Conservation (phyloP, 805 yeast species). For the Yamadazyma scolyti region DNA sequence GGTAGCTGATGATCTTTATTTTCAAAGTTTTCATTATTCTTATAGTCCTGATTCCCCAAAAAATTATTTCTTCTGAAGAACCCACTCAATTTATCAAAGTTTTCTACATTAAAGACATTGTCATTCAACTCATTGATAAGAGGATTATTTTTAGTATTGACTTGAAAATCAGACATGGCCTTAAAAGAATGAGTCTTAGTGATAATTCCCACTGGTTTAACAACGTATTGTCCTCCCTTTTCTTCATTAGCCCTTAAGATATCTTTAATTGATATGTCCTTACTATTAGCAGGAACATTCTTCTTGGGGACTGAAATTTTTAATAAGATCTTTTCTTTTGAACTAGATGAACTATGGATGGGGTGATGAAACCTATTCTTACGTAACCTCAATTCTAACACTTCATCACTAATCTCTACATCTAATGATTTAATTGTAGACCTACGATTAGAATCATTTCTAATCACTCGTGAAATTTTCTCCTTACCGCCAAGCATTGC, state of each 20-base stretch:
- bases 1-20: constrained; percentile 57
- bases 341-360: constrained; percentile 48
- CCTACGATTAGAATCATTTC: too few species aligned
- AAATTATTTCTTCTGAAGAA: constrained; percentile 23
- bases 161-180: constrained; percentile 86
- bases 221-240: constrained; percentile 28
- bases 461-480: constrained; percentile 39
- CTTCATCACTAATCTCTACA: constrained; percentile 3
- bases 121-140: constrained; percentile 22
- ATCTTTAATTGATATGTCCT: constrained; percentile 39
- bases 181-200: constrained; percentile 72
- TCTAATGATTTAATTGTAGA: constrained; percentile 19
- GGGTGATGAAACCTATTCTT: constrained; percentile 57
- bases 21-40: constrained; percentile 17
- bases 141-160: constrained; percentile 52
- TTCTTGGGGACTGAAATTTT: constrained; percentile 60
- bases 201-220: constrained; percentile 64
- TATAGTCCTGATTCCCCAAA: constrained; percentile 24
- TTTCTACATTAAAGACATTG: constrained; percentile 18
- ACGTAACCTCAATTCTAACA: constrained; percentile 38
- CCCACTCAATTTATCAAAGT: constrained; percentile 20
- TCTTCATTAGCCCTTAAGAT: constrained; percentile 29
- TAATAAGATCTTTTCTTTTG: constrained; percentile 55
- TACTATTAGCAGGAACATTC: constrained; percentile 36
- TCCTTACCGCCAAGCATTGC: constrained; percentile 64